A percentile compares a stretch with the other conserved stretches of the same genome.
Evolutionary conservation across 768 basidiomycete genomes (phyloP).

Genomic region (Myochromella boudieri): DNA sequence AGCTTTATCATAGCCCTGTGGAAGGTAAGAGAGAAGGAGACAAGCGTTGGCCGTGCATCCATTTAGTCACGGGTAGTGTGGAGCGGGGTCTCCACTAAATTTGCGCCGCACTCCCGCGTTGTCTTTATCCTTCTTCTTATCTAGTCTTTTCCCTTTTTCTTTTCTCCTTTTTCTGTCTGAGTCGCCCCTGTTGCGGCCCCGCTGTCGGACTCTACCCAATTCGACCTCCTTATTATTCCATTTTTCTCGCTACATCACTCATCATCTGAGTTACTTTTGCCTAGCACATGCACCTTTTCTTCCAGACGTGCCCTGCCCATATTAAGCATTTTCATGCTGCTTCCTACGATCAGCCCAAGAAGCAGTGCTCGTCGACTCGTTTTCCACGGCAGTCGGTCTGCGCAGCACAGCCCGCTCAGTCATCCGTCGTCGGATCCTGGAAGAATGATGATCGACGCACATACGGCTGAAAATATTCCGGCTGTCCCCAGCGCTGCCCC

Average conservation of each 20-base stretch:
- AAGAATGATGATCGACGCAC: slow-evolving; percentile 33
- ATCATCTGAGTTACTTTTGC: background rate
- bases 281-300: slow-evolving; percentile 19
- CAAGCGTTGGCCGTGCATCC: slow-evolving; percentile 13
- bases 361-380: slow-evolving; percentile 44
- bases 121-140: background rate
- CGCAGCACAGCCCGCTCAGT: slow-evolving; percentile 6
- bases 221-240: background rate
- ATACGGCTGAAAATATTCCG: slow-evolving; percentile 52
- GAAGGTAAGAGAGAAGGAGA: slow-evolving; percentile 15
- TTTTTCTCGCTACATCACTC: background rate
- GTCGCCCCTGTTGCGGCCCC: background rate
- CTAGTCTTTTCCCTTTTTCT: background rate
- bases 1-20: slow-evolving; percentile 61
- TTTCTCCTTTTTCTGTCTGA: background rate
- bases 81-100: slow-evolving; percentile 2
- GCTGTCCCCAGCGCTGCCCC: slow-evolving; percentile 69
- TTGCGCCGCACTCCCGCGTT: background rate
- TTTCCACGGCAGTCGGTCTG: slow-evolving; percentile 61
- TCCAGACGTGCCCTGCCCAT: slow-evolving; percentile 32
- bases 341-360: slow-evolving; percentile 61
- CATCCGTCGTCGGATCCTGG: slow-evolving; percentile 4
- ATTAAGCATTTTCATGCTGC: slow-evolving; percentile 46
- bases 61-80: slow-evolving; percentile 17
- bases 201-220: slow-evolving; percentile 1